A percentile compares a stretch with the other conserved stretches of the same genome.
Conservation (phyloP, 331 rosid genomes). For the Rosa hybrid region DNA sequence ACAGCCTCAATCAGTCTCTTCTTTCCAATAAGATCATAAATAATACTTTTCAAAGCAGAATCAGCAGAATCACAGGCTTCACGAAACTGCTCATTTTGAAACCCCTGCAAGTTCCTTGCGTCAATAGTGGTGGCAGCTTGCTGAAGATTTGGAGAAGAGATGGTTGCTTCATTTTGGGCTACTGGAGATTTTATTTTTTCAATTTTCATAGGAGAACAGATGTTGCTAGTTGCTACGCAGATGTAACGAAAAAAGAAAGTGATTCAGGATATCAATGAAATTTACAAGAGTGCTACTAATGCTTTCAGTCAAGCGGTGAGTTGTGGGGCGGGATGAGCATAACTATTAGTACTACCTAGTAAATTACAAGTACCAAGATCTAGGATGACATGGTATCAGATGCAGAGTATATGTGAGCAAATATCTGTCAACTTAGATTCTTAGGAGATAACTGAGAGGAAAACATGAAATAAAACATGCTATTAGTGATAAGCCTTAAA, state of each 20-base stretch:
- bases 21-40: conserved; percentile 38
- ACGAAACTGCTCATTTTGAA: conserved; percentile 22
- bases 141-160: conserved; percentile 27
- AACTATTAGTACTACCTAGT: neutral
- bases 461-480: neutral
- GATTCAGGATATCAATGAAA: neutral
- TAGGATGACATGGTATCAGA: neutral
- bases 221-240: neutral
- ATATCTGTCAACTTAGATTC: neutral
- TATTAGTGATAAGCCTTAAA: neutral
- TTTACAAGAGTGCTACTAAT: neutral
- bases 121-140: conserved; percentile 1
- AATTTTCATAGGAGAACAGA: conserved; percentile 1
- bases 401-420: neutral
- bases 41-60: conserved; percentile 32
- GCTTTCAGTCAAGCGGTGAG: neutral
- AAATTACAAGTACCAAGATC: neutral
- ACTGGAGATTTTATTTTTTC: conserved; percentile 24
- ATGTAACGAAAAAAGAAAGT: neutral
- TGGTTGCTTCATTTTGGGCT: conserved; percentile 4
- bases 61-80: neutral
- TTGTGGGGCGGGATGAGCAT: neutral
- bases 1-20: conserved; percentile 45
- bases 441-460: neutral
- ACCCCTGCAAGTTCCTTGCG: conserved; percentile 29